Evolutionary conservation across 306 rosid species (phyloP).

Genomic region (Sindora glabra): DNA sequence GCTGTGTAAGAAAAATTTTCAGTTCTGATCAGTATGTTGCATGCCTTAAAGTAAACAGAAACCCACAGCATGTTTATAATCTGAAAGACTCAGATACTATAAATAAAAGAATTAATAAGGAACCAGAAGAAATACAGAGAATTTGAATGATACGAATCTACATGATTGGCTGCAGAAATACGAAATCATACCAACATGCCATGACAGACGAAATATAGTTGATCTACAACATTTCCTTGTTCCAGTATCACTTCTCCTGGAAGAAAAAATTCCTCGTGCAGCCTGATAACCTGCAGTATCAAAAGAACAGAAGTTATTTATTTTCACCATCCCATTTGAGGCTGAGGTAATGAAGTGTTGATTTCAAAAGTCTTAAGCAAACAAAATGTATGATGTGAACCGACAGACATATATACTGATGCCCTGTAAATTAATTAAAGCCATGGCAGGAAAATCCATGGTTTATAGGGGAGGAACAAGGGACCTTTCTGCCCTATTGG

Average conservation of each 20-base stretch:
- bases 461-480: too few relatives aligned
- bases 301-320: constrained; percentile 15
- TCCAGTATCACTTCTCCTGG: constrained; percentile 96
- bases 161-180: not conserved
- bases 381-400: too few relatives aligned
- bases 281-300: constrained; percentile 58
- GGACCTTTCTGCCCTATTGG: too few relatives aligned
- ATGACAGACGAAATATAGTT: constrained; percentile 87
- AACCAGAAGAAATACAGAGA: not conserved
- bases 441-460: too few relatives aligned
- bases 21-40: not conserved
- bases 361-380: too few relatives aligned
- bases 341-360: not conserved
- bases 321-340: not conserved
- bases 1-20: not conserved
- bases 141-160: not conserved
- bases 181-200: constrained; percentile 66
- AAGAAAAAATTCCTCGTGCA: constrained; percentile 94
- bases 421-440: too few relatives aligned
- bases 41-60: not conserved
- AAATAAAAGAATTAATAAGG: constrained; percentile 1
- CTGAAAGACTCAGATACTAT: not conserved
- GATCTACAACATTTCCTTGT: constrained; percentile 89
- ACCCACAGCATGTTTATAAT: not conserved
- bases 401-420: too few relatives aligned